A percentile compares a stretch with the other conserved stretches of the same genome.
These are phyloP conservation scores for Trypanosoma melophagium DNA, from an alignment of 208 protist species.

Conservation along the genomic window DNA sequence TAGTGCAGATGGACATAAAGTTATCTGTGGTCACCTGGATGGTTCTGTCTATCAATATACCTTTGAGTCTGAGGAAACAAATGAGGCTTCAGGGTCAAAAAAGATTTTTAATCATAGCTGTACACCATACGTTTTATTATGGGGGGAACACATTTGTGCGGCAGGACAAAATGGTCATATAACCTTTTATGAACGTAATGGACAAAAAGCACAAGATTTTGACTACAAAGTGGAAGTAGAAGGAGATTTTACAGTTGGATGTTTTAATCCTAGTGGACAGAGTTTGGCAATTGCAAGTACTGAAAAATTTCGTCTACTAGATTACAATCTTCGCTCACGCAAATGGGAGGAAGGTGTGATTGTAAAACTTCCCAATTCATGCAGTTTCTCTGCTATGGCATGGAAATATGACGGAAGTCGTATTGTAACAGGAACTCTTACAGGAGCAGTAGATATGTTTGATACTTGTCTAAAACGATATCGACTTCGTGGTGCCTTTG, in stretches of 20 bases:
- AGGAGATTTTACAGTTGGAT: conserved; percentile 89
- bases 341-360: conserved; percentile 93
- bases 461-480: conserved; percentile 95
- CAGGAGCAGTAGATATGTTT: conserved; percentile 95
- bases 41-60: conserved; percentile 86
- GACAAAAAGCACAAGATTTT: conserved; percentile 85
- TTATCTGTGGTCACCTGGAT: conserved; percentile 94
- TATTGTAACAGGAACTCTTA: conserved; percentile 89
- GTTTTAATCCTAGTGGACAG: conserved; percentile 94
- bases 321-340: conserved; percentile 85
- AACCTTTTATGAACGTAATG: conserved; percentile 93
- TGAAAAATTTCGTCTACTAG: conserved; percentile 92
- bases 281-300: conserved; percentile 85
- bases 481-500: conserved; percentile 94
- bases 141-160: conserved; percentile 92
- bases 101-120: conserved; percentile 88
- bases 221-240: conserved; percentile 84
- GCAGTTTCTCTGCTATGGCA: conserved; percentile 83
- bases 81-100: conserved; percentile 60
- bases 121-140: conserved; percentile 89
- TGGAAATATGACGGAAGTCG: conserved; percentile 96
- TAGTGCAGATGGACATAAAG: conserved; percentile 72
- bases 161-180: conserved; percentile 90
- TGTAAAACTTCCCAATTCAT: conserved; percentile 86
- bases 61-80: conserved; percentile 83